These are phyloP conservation scores for Hydrangea macrophylla DNA, from an alignment of 148 eudicot species.

Conservation along the genomic window DNA sequence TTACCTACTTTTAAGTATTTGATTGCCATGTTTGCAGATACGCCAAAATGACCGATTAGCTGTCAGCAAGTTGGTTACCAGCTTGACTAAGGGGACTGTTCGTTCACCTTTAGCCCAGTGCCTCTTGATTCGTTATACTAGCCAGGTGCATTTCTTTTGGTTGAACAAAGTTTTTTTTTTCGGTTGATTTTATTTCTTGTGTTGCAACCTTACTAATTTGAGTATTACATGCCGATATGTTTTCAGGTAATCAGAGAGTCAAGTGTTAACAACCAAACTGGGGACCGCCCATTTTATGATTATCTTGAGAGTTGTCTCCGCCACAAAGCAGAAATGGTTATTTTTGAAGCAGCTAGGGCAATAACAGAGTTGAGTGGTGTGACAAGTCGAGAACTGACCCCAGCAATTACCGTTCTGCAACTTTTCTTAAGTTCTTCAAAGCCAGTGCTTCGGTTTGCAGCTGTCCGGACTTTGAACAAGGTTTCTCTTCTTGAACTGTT, in stretches of 20 bases:
- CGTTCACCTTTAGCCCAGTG: constrained; percentile 98
- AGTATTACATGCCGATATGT: background rate
- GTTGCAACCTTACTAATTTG: background rate
- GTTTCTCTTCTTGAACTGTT: constrained; percentile 20
- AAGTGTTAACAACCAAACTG: constrained; percentile 59
- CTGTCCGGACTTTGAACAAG: constrained; percentile 85
- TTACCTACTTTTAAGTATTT: background rate
- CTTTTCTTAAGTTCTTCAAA: constrained; percentile 80
- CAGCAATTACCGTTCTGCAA: constrained; percentile 84
- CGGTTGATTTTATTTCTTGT: constrained; percentile 3
- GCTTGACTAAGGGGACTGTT: constrained; percentile 83
- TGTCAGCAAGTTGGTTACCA: constrained; percentile 90
- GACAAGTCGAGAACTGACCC: constrained; percentile 87
- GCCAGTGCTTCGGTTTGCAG: constrained; percentile 84
- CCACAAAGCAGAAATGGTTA: constrained; percentile 99
- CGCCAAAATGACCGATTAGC: constrained; percentile 98
- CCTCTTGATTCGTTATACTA: constrained; percentile 88
- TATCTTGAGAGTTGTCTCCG: constrained; percentile 94
- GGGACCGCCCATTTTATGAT: constrained; percentile 93
- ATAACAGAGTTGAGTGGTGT: constrained; percentile 90
- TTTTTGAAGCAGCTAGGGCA: constrained; percentile 96
- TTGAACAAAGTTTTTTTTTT: background rate
- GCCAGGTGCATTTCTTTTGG: constrained; percentile 56
- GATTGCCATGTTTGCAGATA: constrained; percentile 51
- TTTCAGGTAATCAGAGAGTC: constrained; percentile 90